These are phyloP conservation scores for Vachellia collinsii DNA, from an alignment of 306 rosid genomes.

Conservation along the genomic window DNA sequence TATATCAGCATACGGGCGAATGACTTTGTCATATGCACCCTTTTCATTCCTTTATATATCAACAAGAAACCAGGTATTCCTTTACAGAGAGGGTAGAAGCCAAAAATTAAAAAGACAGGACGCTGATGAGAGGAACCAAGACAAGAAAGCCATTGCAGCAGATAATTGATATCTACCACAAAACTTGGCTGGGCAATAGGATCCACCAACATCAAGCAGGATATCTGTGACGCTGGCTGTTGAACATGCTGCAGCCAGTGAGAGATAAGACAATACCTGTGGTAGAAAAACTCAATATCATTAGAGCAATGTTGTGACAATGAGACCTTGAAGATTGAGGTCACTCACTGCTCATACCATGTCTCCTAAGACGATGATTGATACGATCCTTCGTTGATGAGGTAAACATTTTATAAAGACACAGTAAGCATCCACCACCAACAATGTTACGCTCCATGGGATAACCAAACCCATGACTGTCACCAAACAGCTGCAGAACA, in stretches of 20 bases:
- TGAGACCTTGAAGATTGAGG: not conserved
- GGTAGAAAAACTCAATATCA: constrained; percentile 21
- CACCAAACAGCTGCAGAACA: constrained; percentile 75
- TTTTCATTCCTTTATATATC: constrained; percentile 35
- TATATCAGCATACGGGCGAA: constrained; percentile 33
- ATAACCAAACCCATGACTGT: constrained; percentile 88
- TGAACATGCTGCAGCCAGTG: constrained; percentile 83
- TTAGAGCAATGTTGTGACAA: constrained; percentile 20
- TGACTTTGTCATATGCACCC: constrained; percentile 42
- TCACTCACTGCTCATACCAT: constrained; percentile 52
- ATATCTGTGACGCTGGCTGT: constrained; percentile 68
- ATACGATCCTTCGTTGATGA: constrained; percentile 59
- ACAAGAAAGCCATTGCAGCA: constrained; percentile 86
- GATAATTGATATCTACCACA: constrained; percentile 82
- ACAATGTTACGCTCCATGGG: constrained; percentile 88
- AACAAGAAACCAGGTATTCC: constrained; percentile 26
- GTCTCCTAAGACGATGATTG: constrained; percentile 66
- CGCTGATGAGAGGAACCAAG: constrained; percentile 76
- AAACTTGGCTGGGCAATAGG: constrained; percentile 56
- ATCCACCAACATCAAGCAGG: constrained; percentile 44
- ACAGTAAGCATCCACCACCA: constrained; percentile 76
- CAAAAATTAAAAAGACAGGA: constrained; percentile 85
- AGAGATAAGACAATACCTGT: constrained; percentile 74
- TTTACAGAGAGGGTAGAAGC: constrained; percentile 68
- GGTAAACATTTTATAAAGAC: constrained; percentile 65